A percentile compares a stretch with the other conserved stretches of the same genome.
Evolutionary conservation across 2,329 filamentous ascomycete species (phyloP).

Genomic region (Neofusicoccum sp.): DNA sequence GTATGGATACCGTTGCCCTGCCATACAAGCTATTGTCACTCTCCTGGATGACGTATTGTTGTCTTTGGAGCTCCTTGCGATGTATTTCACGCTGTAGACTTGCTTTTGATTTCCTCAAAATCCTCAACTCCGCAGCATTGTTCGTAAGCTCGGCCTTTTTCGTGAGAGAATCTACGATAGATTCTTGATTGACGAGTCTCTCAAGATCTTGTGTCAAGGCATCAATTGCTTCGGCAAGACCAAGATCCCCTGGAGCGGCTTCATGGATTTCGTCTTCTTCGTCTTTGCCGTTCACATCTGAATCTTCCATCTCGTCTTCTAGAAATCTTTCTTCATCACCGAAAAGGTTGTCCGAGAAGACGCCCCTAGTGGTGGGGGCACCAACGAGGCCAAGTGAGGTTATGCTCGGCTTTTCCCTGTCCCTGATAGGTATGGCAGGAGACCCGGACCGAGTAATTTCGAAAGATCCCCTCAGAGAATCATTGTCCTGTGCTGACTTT

Average conservation of each 20-base stretch:
- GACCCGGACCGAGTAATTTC: slow-evolving; percentile 52
- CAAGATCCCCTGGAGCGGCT: slow-evolving; percentile 90
- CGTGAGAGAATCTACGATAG: slow-evolving; percentile 85
- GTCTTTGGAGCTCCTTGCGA: slow-evolving; percentile 90
- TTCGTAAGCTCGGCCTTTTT: slow-evolving; percentile 96
- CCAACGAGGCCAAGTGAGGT: slow-evolving; percentile 89
- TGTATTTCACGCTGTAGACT: slow-evolving; percentile 90
- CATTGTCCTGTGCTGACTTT: slow-evolving; percentile 56
- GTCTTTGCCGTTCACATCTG: slow-evolving; percentile 58
- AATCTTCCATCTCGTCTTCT: slow-evolving; percentile 80
- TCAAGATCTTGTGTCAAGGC: slow-evolving; percentile 88
- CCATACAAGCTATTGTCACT: slow-evolving; percentile 97
- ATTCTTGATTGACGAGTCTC: slow-evolving; percentile 80
- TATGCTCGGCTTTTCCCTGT: slow-evolving; percentile 73
- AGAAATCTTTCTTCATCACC: slow-evolving; percentile 82
- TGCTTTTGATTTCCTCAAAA: slow-evolving; percentile 88
- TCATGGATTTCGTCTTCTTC: slow-evolving; percentile 84
- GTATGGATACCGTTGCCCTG: slow-evolving; percentile 83
- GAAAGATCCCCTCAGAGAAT: slow-evolving; percentile 61
- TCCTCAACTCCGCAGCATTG: slow-evolving; percentile 88
- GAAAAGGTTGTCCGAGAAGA: slow-evolving; percentile 92
- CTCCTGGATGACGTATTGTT: slow-evolving; percentile 96
- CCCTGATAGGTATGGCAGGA: slow-evolving; percentile 43
- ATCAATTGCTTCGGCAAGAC: slow-evolving; percentile 87
- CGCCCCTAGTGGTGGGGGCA: slow-evolving; percentile 79